Evolutionary conservation across 371 early-diverging fungal genomes (phyloP), one percentile per base, ranked within the genome.

Genomic region (Mucor sp.): DNA sequence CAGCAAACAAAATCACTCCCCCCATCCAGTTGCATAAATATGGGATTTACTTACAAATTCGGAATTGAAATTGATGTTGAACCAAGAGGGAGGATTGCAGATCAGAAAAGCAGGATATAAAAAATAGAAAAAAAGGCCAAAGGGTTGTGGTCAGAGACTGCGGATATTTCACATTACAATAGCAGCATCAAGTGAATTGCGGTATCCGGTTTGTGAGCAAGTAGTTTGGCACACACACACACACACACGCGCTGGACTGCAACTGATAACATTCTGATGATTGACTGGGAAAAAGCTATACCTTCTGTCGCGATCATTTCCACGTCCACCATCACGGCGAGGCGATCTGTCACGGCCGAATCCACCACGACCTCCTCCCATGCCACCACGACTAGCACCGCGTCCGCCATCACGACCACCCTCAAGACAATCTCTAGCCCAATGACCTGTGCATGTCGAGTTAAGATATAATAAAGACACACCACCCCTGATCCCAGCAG

Each of bases 391-490:
- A 35, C 66, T 53, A 37, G 73, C 30, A 5, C 15, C 57, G 32
- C 65, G 44, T 0, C 58, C 56, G 6, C 47, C 65, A 43, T 37
- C 64, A 60, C 79, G 74, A 37, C 83, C 69, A 17, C 76, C 62
- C 43, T 79, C 84, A 47, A 80, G 82, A 66, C 91, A 91, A 67
- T 91, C 91, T 71, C 89, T 83, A 63, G 91, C 91, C 90, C 90
- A 91, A 69, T 91, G 91, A 60, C 91, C 91, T 90, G 67, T 43
- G 0, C 14, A 43, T 21, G 23, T 41, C 37, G 50, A 50, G 50
- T 50, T 50, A 6, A 44, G 44, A n/a, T 6, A 44, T 6, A 19
- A 47, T 11, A 11, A 47, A 44, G 33, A 6, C 23, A 0, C 32
- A 15, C 44, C 27, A 14, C 23, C 11, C 19, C 43, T 65, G 14